Evolutionary conservation across 805 yeast species (phyloP).

Genomic region (Grigorovia humatica): DNA sequence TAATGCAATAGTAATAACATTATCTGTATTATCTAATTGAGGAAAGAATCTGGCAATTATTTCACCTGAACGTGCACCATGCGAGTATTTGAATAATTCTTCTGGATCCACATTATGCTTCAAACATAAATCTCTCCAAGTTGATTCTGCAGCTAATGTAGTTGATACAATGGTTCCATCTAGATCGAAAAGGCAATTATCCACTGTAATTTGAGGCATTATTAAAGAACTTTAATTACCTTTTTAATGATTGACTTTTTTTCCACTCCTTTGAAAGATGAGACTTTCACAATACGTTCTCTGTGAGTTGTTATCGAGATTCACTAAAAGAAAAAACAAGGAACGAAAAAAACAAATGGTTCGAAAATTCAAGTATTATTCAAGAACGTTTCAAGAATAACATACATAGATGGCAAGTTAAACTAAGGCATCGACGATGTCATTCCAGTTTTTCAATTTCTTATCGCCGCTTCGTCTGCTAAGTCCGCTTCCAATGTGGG

Average conservation of each 20-base stretch:
- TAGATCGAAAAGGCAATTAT: conserved; percentile 49
- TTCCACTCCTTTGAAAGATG: neutral
- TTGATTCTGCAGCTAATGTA: conserved; percentile 61
- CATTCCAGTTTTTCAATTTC: too few species aligned
- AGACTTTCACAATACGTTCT: too few species aligned
- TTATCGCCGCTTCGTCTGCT: too few species aligned
- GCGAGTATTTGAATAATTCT: conserved; percentile 55
- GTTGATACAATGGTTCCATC: conserved; percentile 80
- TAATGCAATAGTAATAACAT: conserved; percentile 40
- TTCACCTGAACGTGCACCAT: conserved; percentile 69
- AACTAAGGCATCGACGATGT: too few species aligned
- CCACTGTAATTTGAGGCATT: conserved; percentile 6
- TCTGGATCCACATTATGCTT: conserved; percentile 52
- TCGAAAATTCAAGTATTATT: too few species aligned
- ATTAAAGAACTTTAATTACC: neutral
- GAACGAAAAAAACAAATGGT: too few species aligned
- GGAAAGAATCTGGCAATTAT: conserved; percentile 59
- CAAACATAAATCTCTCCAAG: conserved; percentile 54
- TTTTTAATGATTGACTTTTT: neutral
- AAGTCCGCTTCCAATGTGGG: too few species aligned
- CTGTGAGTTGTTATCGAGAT: too few species aligned
- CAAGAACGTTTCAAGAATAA: too few species aligned
- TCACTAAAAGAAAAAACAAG: too few species aligned
- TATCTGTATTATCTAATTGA: conserved; percentile 47
- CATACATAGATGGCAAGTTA: too few species aligned